Evolutionary conservation across 768 basidiomycete genomes (phyloP), one percentile per base, ranked within the genome.

Genomic region (Hortiboletus flavorubellus): DNA sequence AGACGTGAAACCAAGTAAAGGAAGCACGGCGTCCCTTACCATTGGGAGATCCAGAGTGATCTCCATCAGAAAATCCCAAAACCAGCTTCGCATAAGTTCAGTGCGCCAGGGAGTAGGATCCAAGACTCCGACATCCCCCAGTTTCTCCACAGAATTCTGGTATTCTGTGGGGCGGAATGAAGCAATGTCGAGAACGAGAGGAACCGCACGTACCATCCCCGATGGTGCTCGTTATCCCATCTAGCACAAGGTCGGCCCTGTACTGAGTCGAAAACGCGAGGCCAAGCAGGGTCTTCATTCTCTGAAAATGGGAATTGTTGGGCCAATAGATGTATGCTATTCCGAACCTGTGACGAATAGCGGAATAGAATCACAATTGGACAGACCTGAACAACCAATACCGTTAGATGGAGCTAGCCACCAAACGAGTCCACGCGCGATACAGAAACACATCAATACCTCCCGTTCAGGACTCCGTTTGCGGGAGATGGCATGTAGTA

Each of bases 271-370:
- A 69, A 46, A 79, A 80, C 1, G 75, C 62, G n/a, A 76, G 68
- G 2, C 64, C 62, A 54, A 76, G 75, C 10, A 80, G 68, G 12
- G 68, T 52, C 29, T 71, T 67, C 46, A 79, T 68, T n/a, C 71
- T 68, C 50, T 72, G 65, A 54, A 74, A 81, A 49, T 68, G 56
- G 0, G 21, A 7, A 54, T 77, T 73, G 4, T 65, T 64, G 1
- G 74, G 72, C 71, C 72, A 76, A 52, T 75, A 77, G 3, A 74
- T 63, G 58, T 73, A 80, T 2, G 73, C 78, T 77, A 43, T 37
- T 23, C 15, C 21, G 8, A 50, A 39, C 29, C 5, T 5, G 18
- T 49, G 30, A 60, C 10, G 0, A 16, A 35, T 2, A 15, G 31
- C 8, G 21, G 10, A 16, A 34, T 9, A 46, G 18, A 18, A n/a